These are phyloP conservation scores for Metarhizium guizhouense DNA, from an alignment of 2,329 filamentous ascomycete genomes.

Conservation along the genomic window DNA sequence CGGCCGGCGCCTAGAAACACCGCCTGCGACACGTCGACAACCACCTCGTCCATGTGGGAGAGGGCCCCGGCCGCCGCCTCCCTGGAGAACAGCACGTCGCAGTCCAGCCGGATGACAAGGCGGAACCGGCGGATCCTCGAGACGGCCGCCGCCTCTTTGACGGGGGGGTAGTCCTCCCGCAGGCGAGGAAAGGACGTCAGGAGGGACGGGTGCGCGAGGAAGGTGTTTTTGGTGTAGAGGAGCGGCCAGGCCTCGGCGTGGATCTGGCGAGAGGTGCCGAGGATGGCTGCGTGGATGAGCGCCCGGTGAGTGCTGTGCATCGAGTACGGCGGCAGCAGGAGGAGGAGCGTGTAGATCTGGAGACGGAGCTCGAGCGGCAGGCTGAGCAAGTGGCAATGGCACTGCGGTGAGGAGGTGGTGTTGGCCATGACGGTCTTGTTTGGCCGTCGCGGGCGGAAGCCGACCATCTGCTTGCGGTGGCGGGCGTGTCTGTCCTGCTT, in stretches of 20 bases:
- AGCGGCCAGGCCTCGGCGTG: constrained; percentile 30
- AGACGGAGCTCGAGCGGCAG: constrained; percentile 37
- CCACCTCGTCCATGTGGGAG: constrained; percentile 27
- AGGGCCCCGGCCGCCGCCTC: constrained; percentile 24
- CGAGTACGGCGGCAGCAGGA: constrained; percentile 24
- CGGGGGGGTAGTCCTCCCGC: constrained; percentile 20
- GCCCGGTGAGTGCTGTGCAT: constrained; percentile 7
- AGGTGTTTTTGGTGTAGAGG: constrained; percentile 35
- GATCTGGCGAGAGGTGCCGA: constrained; percentile 30
- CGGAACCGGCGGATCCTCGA: constrained; percentile 29
- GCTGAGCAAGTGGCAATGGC: constrained; percentile 22
- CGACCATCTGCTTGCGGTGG: too few species aligned
- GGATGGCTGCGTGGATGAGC: constrained; percentile 27
- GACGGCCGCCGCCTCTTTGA: constrained; percentile 19
- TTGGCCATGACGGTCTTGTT: neutral
- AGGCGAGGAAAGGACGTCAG: constrained; percentile 34
- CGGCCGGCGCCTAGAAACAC: constrained; percentile 29
- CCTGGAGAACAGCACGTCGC: constrained; percentile 23
- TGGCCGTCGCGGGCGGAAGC: too few species aligned
- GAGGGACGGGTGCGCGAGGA: constrained; percentile 30
- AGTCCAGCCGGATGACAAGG: constrained; percentile 32
- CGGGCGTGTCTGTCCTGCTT: too few species aligned
- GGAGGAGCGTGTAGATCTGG: constrained; percentile 35
- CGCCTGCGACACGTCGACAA: constrained; percentile 29
- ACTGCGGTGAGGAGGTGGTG: neutral